Conservation (phyloP, 192 early-diverging fungal species). For the Cladochytrium replicatum region DNA sequence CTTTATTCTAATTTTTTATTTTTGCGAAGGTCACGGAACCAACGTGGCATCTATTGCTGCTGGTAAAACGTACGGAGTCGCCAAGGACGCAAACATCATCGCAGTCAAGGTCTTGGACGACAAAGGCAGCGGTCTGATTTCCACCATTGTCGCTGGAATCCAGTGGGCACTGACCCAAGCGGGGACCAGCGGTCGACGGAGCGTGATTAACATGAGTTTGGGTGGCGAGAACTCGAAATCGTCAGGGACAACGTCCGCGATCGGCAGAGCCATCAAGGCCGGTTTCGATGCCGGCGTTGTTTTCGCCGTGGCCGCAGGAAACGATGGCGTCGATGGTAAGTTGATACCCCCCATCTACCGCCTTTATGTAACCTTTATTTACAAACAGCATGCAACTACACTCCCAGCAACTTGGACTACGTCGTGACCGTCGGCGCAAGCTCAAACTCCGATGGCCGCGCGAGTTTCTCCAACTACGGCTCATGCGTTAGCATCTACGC, state of each 20-base stretch:
- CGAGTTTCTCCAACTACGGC: slow-evolving; percentile 46
- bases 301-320: slow-evolving; percentile 58
- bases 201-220: slow-evolving; percentile 51
- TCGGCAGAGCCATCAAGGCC: slow-evolving; percentile 17
- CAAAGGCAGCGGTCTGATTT: slow-evolving; percentile 33
- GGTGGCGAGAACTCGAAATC: slow-evolving; percentile 37
- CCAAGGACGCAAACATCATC: slow-evolving; percentile 45
- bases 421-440: slow-evolving; percentile 24
- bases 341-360: no score
- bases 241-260: slow-evolving; percentile 31
- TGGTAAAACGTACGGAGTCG: slow-evolving; percentile 38
- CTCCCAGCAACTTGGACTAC: slow-evolving; percentile 9
- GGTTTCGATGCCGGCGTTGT: slow-evolving; percentile 29
- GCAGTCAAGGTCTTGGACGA: slow-evolving; percentile 46
- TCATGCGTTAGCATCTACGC: slow-evolving; percentile 53
- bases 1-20: no score
- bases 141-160: slow-evolving; percentile 29
- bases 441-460: slow-evolving; percentile 13
- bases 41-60: slow-evolving; percentile 41
- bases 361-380: no score
- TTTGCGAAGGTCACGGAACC: slow-evolving; percentile 35
- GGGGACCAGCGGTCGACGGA: slow-evolving; percentile 6
- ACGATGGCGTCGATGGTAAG: slow-evolving; percentile 31
- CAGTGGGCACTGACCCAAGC: slow-evolving; percentile 22
- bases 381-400: slow-evolving; percentile 11